phyloP scores from a whole-genome alignment of 208 protist species.

The Angomonas ambiguus region DNA sequence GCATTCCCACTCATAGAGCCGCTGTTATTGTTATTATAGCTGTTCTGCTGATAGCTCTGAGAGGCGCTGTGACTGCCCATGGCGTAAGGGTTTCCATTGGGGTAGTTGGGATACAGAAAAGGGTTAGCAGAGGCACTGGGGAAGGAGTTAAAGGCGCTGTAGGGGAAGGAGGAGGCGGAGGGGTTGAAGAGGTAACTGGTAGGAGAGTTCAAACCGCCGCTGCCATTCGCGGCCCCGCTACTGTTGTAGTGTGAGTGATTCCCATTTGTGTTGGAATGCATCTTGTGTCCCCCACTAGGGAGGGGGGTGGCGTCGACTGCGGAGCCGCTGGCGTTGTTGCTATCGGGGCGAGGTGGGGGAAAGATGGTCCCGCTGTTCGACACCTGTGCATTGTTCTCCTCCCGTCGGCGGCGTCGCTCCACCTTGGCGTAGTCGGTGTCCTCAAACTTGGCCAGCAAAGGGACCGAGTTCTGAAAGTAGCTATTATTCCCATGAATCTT shows the following conservation, averaged over 20 bases:
- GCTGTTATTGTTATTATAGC: no score
- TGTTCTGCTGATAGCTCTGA: no score
- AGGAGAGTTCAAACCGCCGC: neutral
- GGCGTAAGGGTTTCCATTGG: neutral
- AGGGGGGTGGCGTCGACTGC: no score
- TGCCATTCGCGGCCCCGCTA: neutral
- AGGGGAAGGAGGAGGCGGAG: neutral
- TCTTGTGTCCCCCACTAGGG: no score
- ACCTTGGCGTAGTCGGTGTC: conserved; percentile 70
- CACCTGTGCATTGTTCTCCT: conserved; percentile 24
- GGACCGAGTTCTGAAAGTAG: conserved; percentile 53
- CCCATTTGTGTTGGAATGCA: no score
- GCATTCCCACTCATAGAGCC: neutral
- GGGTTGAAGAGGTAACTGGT: neutral
- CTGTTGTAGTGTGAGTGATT: no score
- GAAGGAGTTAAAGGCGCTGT: neutral
- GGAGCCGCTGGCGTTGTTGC: conserved; percentile 4
- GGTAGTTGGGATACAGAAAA: no score
- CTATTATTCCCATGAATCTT: conserved; percentile 66
- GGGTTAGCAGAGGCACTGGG: neutral
- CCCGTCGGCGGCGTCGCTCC: conserved; percentile 56
- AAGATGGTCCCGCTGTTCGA: conserved; percentile 40
- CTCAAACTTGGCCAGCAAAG: conserved; percentile 69
- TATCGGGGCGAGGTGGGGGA: conserved; percentile 27
- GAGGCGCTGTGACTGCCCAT: neutral